These are phyloP conservation scores for Globisporangium megalacanthum DNA, from an alignment of 352 stramenopile genomes.

Conservation along the genomic window DNA sequence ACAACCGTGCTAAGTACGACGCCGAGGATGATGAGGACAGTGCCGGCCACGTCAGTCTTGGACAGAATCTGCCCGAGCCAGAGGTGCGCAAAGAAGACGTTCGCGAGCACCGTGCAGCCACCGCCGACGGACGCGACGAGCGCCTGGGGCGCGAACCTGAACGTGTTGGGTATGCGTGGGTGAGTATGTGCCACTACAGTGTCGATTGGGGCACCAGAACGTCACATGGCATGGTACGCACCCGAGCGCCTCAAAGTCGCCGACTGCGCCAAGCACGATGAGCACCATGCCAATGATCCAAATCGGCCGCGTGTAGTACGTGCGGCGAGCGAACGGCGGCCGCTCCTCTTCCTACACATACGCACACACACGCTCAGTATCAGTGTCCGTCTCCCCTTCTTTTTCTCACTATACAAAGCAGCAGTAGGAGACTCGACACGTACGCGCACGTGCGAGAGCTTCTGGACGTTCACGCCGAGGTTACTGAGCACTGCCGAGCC, in stretches of 20 bases:
- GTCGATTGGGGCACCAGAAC: background rate
- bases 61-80: conserved; percentile 75
- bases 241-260: conserved; percentile 85
- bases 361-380: conserved; percentile 14
- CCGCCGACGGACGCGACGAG: conserved; percentile 82
- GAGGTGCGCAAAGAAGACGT: conserved; percentile 86
- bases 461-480: conserved; percentile 83
- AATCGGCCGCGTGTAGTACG: conserved; percentile 79
- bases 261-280: conserved; percentile 73
- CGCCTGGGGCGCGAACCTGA: conserved; percentile 76
- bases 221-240: conserved; percentile 8
- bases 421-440: conserved; percentile 3
- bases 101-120: conserved; percentile 83
- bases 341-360: conserved; percentile 50
- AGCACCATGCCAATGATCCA: conserved; percentile 82
- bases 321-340: conserved; percentile 50
- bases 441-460: conserved; percentile 80
- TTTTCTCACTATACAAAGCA: too few relatives aligned
- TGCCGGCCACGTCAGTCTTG: conserved; percentile 60
- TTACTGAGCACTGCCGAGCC: conserved; percentile 79
- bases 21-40: conserved; percentile 73
- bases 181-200: too few relatives aligned
- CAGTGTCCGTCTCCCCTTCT: background rate
- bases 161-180: background rate
- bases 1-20: conserved; percentile 78